Evolutionary conservation across 176 grass and related monocot species (phyloP), one percentile per base, ranked within the genome.

Genomic region (Bonia amplexicaulis): DNA sequence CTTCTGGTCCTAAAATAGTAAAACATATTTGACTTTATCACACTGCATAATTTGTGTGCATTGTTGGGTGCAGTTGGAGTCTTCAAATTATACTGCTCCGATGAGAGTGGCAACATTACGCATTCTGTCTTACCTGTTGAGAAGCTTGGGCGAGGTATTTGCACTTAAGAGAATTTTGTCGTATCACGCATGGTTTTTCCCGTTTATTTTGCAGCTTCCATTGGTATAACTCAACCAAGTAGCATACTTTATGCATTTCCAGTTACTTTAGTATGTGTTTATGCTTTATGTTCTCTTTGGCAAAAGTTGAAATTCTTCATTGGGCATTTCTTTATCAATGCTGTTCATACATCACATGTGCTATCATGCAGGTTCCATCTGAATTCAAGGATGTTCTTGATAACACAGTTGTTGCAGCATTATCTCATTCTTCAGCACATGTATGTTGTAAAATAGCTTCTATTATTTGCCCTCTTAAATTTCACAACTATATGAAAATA

Each of bases 331-430:
- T 69, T 54, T 29, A 49, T 75, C 31, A 51, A 70, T 80, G 31
- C 55, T 80, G 63, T 87, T 67, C 57, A 79, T 83, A 49, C 68
- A 80, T 81, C 75, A 17, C 20, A 77, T 85, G 52, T 85, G 13
- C 31, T 60, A 41, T 88, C 19, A 25, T 88, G 71, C 85, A 98
- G 95, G 96, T 98, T 84, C 91, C 96, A 68, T 54, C 69, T 84
- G 91, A 98, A 87, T 98, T 98, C 80, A 98, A 95, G 88, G 88
- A 95, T 83, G 66, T 98, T 69, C 96, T 98, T 76, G 96, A 98
- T 90, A 92, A 95, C 78, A 95, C 96, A 87, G 91, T 95, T 69
- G 91, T 98, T 58, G 85, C 91, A 80, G 89, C 90, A 80, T 75
- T 98, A 80, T 94, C 93, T 53, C 91, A 98, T 92, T 95, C 93